Base-by-base conservation (phyloP, 2,329 filamentous ascomycete species). In the Aspergillus sp. region DNA sequence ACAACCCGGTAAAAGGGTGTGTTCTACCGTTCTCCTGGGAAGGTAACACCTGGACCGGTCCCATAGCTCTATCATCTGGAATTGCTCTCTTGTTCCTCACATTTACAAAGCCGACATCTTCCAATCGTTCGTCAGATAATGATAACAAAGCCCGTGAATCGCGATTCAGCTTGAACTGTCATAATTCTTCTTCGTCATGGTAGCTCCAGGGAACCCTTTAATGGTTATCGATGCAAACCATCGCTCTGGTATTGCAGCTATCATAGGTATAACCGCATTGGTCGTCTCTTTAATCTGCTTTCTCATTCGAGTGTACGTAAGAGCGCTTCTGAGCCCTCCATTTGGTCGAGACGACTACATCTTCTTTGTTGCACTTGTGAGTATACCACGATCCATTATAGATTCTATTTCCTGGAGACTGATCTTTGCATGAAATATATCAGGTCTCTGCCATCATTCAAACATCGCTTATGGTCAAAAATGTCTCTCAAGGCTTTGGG, bases 231-330 rank as follows among this genome's bases (percentile, higher is more conserved):
- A 55, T 32, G 53, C 6, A 31, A 49, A 29, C 14, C 53, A 55
- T 16, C 45, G 47, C 32, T 39, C 53, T 29, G 45, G 53, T 31
- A 55, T 55, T 16, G 53, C 47, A 22, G 32, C 36, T 26, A 32
- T 55, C 10, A 47, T 49, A 20, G 53, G 53, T 39, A 36, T 47
- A 18, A 32, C 47, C 18, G 42, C 53, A 12, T 29, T 55, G 16
- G n/a, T 55, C 12, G 47, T 55, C 39, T 22, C 53, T 6, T 55
- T 55, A 12, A 55, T 55, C 12, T 55, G 53, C 14, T 36, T 55
- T 12, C 18, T n/a, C 29, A 55, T 55, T 29, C 53, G 53, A 6
- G 29, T 55, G 11, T 55, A 55, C 47, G 53, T 55, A 26, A 55
- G 39, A 29, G 47, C 53, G 32, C n/a, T 55, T 16, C 53, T 55